Conservation (phyloP, 169 alveolate genomes). For the Cryptosporidium ubiquitum region DNA sequence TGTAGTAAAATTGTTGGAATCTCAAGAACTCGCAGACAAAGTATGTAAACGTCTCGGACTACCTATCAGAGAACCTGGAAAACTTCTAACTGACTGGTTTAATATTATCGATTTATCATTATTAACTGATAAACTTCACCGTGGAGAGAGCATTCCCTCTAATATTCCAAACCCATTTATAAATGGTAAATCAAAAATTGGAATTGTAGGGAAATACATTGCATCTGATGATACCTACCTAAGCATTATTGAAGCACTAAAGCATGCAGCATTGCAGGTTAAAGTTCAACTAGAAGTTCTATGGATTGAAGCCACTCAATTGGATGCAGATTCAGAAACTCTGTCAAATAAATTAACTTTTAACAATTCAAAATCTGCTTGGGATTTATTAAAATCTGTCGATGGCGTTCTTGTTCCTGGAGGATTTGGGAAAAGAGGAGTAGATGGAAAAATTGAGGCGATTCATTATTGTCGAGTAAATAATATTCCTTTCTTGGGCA, state of each 20-base stretch:
- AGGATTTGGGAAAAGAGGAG: slow-evolving; percentile 95
- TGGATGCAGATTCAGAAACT: slow-evolving; percentile 75
- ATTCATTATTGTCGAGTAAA: slow-evolving; percentile 88
- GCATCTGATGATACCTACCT: slow-evolving; percentile 92
- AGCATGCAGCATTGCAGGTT: slow-evolving; percentile 91
- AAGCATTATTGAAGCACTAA: slow-evolving; percentile 91
- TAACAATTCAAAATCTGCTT: slow-evolving; percentile 76
- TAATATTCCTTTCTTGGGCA: slow-evolving; percentile 91
- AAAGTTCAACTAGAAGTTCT: slow-evolving; percentile 79
- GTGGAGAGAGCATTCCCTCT: slow-evolving; percentile 24
- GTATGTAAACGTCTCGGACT: slow-evolving; percentile 30
- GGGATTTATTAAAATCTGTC: slow-evolving; percentile 82
- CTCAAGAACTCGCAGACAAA: slow-evolving; percentile 70
- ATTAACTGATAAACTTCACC: slow-evolving; percentile 18
- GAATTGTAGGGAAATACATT: slow-evolving; percentile 94
- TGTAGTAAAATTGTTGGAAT: slow-evolving; percentile 72
- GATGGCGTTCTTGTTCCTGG: slow-evolving; percentile 94
- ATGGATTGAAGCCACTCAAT: slow-evolving; percentile 82
- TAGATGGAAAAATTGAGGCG: slow-evolving; percentile 90
- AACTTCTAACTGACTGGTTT: slow-evolving; percentile 40
- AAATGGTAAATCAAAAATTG: slow-evolving; percentile 79
- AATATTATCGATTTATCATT: slow-evolving; percentile 15
- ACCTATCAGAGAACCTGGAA: slow-evolving; percentile 26
- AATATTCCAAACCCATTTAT: slow-evolving; percentile 24
- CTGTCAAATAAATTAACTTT: slow-evolving; percentile 1